Evolutionary conservation across 306 rosid species (phyloP), one percentile per base, ranked within the genome.

Genomic region (Purshia tridentata): DNA sequence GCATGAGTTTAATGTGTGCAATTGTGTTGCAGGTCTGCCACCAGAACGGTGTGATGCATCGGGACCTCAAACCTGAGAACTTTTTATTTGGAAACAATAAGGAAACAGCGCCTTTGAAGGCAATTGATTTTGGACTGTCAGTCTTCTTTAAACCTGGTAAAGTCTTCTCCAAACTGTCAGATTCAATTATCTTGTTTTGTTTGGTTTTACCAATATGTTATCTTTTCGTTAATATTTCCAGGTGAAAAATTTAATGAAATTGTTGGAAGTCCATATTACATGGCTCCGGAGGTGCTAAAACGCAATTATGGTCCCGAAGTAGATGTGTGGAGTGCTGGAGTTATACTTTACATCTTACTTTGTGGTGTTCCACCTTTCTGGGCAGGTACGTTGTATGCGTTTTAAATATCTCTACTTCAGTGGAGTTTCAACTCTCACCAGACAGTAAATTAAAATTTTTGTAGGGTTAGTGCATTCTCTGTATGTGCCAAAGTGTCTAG

Each of bases 241-340:
- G 99, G 96, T 55, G 91, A 90, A 75, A 87, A 9, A 81, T 95
- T 91, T 73, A 82, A 48, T 63, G 99, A 95, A 80, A 95, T 95
- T 50, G 99, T 95, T 77, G 99, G 99, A 84, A 95, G 99, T 75
- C 99, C 99, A 14, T 94, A 94, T 70, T 94, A 94, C 87, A 91
- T 94, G 99, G 99, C 99, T 77, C 99, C 99, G 6, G 99, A 94
- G 84, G 98, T 94, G 23, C 87, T 94, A 65, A 91, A 81, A 76
- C 84, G 99, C 35, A 76, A 81, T 70, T 94, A 94, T 72, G 97
- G 99, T 49, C 97, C 89, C 5, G 99, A 94, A 84, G 82, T 91
- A 23, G 99, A 94, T 82, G 93, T 94, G 19, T 94, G 99, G 99
- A 94, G 99, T 76, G 90, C 99, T 74, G 99, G 99, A 81, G 98